These are phyloP conservation scores for Eimeria praecox DNA, from an alignment of 169 alveolate species.

Conservation along the genomic window DNA sequence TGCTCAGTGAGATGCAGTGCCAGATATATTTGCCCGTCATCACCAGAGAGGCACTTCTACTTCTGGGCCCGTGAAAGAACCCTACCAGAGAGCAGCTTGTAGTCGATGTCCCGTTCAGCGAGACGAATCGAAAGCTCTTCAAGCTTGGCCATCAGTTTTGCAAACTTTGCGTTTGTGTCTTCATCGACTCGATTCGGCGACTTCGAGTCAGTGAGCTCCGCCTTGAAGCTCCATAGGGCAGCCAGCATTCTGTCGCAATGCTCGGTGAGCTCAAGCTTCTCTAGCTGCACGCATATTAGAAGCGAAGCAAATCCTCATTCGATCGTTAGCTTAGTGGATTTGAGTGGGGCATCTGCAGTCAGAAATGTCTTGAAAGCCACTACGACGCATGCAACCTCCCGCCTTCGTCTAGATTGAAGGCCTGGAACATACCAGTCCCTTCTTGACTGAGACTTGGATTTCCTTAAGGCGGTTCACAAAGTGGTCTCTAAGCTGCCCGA, in stretches of 20 bases:
- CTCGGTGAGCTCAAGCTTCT: conserved; percentile 87
- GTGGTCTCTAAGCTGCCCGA: conserved; percentile 86
- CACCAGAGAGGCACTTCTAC: not conserved
- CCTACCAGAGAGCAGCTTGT: conserved; percentile 85
- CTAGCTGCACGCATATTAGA: conserved; percentile 74
- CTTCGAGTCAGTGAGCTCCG: conserved; percentile 84
- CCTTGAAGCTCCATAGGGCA: conserved; percentile 85
- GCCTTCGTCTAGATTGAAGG: not conserved
- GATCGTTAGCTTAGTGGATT: not conserved
- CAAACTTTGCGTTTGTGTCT: conserved; percentile 87
- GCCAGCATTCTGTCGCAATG: conserved; percentile 87
- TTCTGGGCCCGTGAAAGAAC: not conserved
- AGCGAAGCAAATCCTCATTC: not conserved
- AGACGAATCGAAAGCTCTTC: conserved; percentile 87
- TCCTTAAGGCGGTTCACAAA: conserved; percentile 84
- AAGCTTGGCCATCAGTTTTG: conserved; percentile 86
- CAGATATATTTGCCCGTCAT: not conserved
- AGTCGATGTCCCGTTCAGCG: conserved; percentile 85
- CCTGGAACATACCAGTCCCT: conserved; percentile 80
- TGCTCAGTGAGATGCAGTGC: not conserved
- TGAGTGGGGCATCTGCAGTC: not conserved
- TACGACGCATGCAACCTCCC: not conserved
- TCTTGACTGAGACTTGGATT: conserved; percentile 85
- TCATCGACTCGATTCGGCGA: conserved; percentile 83
- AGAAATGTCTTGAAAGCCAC: not conserved